phyloP scores from a whole-genome alignment of 768 basidiomycete genomes.

The Gyrodon lividus region DNA sequence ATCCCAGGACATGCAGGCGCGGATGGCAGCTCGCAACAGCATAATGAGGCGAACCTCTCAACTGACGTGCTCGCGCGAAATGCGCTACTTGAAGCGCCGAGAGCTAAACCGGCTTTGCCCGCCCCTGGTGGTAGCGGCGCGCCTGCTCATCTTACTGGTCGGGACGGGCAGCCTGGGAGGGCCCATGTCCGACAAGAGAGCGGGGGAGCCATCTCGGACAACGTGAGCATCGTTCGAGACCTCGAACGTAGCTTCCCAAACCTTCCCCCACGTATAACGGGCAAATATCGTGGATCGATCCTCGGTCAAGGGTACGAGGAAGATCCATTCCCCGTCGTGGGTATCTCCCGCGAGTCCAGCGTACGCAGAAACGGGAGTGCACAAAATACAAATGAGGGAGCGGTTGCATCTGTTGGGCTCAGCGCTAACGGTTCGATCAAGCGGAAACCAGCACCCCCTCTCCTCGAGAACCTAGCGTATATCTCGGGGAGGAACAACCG shows the following conservation, averaged over 20 bases:
- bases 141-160: constrained; percentile 2
- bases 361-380: constrained; percentile 5
- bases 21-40: not conserved
- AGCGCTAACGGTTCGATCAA: constrained; percentile 26
- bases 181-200: constrained; percentile 18
- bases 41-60: constrained; percentile 2
- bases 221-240: constrained; percentile 46
- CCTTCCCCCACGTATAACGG: constrained; percentile 38
- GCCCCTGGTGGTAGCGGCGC: not conserved
- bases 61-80: constrained; percentile 12
- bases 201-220: constrained; percentile 38
- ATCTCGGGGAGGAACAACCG: constrained; percentile 7
- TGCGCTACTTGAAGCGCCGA: constrained; percentile 4
- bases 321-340: constrained; percentile 21
- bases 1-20: constrained; percentile 2
- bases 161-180: constrained; percentile 13
- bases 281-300: constrained; percentile 27
- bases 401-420: constrained; percentile 2
- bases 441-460: constrained; percentile 31
- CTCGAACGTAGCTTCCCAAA: constrained; percentile 55
- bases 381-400: constrained; percentile 14
- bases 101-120: constrained; percentile 13
- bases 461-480: constrained; percentile 16
- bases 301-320: constrained; percentile 23
- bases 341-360: constrained; percentile 25